phyloP scores from a whole-genome alignment of 768 basidiomycete species.

The Trametopsis cervina region DNA sequence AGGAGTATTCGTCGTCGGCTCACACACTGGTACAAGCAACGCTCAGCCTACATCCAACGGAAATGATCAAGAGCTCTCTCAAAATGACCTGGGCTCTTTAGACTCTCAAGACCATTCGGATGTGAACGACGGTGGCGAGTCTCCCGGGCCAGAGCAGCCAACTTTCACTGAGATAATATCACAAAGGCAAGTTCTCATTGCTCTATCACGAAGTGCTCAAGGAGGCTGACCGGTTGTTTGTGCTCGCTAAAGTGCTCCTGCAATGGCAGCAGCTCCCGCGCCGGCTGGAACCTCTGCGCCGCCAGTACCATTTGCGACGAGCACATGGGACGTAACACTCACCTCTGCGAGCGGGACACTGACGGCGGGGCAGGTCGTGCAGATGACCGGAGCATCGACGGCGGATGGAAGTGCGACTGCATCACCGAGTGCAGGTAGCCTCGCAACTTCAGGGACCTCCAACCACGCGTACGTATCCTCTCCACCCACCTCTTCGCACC shows the following conservation, averaged over 20 bases:
- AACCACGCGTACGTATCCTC: background rate
- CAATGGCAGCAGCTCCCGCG: background rate
- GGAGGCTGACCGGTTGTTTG: background rate
- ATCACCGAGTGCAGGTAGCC: background rate
- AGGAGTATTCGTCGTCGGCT: too few species aligned
- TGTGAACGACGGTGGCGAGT: background rate
- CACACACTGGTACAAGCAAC: too few species aligned
- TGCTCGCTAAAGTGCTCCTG: background rate
- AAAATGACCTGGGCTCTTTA: background rate
- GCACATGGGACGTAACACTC: background rate
- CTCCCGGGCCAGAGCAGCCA: background rate
- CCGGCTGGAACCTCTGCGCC: background rate
- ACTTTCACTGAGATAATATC: background rate
- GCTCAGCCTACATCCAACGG: too few species aligned
- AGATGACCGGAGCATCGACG: background rate
- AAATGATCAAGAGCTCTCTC: background rate
- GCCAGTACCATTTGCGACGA: background rate
- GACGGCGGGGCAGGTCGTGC: slow-evolving; percentile 2
- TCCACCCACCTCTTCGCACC: background rate
- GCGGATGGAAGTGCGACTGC: background rate
- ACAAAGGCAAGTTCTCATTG: background rate
- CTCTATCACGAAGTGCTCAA: background rate
- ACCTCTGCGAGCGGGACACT: slow-evolving; percentile 1
- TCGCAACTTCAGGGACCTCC: background rate
- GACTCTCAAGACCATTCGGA: background rate